These are phyloP conservation scores for Helichrysum umbraculigerum DNA, from an alignment of 129 eudicot species.

Conservation along the genomic window DNA sequence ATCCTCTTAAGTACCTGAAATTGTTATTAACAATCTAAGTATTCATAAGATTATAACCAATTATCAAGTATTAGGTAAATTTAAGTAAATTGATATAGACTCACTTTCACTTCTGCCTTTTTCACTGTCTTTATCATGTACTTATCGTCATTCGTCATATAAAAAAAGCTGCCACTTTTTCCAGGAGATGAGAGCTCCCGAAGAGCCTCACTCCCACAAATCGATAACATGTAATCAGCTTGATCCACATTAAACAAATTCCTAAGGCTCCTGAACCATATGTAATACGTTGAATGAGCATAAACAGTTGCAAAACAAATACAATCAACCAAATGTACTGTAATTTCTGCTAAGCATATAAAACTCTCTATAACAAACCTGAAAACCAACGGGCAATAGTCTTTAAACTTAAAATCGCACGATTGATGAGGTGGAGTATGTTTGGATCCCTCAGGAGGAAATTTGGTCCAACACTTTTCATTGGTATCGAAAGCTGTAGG, in stretches of 20 bases:
- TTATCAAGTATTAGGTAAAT: neutral
- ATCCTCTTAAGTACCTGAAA: slow-evolving; percentile 78
- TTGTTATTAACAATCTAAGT: neutral
- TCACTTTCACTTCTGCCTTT: slow-evolving; percentile 88
- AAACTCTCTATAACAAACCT: slow-evolving; percentile 45
- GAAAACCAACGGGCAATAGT: slow-evolving; percentile 82
- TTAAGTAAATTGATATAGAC: slow-evolving; percentile 16
- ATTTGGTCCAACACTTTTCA: slow-evolving; percentile 81
- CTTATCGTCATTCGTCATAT: slow-evolving; percentile 85
- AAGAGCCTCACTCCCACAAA: slow-evolving; percentile 90
- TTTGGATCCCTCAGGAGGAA: slow-evolving; percentile 84
- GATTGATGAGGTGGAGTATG: slow-evolving; percentile 93
- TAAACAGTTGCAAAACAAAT: neutral
- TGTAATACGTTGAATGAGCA: neutral
- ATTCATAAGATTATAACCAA: slow-evolving; percentile 1
- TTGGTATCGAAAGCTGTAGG: slow-evolving; percentile 67
- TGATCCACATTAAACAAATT: slow-evolving; percentile 85
- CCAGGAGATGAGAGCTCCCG: slow-evolving; percentile 98
- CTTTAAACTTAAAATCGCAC: slow-evolving; percentile 80
- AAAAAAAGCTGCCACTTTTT: slow-evolving; percentile 96
- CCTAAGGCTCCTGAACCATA: slow-evolving; percentile 67
- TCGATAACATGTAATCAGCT: slow-evolving; percentile 90
- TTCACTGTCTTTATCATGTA: slow-evolving; percentile 96
- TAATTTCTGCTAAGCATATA: neutral
- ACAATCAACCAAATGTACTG: slow-evolving; percentile 10